Evolutionary conservation across 179 eudicot species (phyloP), one percentile per base, ranked within the genome.

Genomic region (Drosera spatulata): DNA sequence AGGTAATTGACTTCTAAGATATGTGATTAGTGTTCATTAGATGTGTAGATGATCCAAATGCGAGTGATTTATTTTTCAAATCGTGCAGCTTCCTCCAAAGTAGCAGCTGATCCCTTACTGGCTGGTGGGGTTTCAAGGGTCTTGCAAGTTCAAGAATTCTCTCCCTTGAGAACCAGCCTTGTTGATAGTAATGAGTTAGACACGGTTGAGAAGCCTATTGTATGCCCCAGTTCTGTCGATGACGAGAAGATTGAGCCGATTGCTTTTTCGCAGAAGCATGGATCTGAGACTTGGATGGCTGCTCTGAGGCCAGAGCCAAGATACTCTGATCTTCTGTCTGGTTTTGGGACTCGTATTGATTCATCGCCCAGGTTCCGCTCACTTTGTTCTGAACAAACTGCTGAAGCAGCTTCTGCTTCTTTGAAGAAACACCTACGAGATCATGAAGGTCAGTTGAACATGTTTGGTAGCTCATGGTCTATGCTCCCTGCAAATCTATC

Each of bases 91-190:
- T 77, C 80, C 40, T 70, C 80, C 33, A 88, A 79, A 71, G 67
- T 74, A 55, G 61, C 73, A 41, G 72, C 71, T 64, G 91, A 91
- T 74, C 82, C 81, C 78, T 69, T 71, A 54, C 86, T 84, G 53
- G 71, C 77, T 44, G 75, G 74, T 70, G 90, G 82, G 61, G 75
- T 79, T 62, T 62, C 85, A 40, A 86, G 95, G 83, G 85, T 84
- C 79, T 69, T 80, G 86, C 96, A 93, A 84, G 90, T 91, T 81
- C 96, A 88, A 86, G 99, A 93, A 75, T 69, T 69, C 55, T 63
- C 85, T 45, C 65, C 78, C 79, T 69, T 85, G 75, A 78, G 83
- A 75, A 80, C 81, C 60, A 63, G 70, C 71, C 79, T 88, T 69
- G 80, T 76, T 10, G 95, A 86, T 69, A 86, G 81, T 67, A 80